Base-by-base conservation (phyloP, 768 basidiomycete genomes). In the Pisolithus albus region DNA sequence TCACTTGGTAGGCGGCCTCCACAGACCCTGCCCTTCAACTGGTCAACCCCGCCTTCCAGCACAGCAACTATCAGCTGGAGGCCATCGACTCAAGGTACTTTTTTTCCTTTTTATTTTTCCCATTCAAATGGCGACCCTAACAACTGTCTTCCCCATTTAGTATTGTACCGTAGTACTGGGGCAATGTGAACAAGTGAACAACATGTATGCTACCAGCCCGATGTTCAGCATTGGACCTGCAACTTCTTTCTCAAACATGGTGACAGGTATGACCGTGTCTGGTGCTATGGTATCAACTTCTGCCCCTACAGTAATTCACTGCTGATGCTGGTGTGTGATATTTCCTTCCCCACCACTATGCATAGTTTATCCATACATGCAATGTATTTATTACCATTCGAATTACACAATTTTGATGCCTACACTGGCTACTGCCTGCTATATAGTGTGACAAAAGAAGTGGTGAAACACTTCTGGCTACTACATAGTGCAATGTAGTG, bases 21-120 rank as follows among this genome's bases (percentile, higher is more conserved):
- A 53, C 59, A 9, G 84, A 86, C 57, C 70, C 78, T 0, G 3
- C 46, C 18, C 32, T 84, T 16, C 72, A 78, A 63, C 65, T 86
- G 50, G 47, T 56, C 46, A 81, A 83, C 64, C 16, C 57, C 0
- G 21, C 26, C 1, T 86, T 85, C 75, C 70, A 83, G 81, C 7
- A 63, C 45, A n/a, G n/a, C 45, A 72, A 70, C 7, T 86, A 86
- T 60, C 72, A 71, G 6, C 23, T 85, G 0, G 46, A 73, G 50
- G 74, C 78, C 0, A 69, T 81, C 8, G 68, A 75, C 50, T 54
- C 70, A 37, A 71, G 70, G 74, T 75, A 54, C 38, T 63, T 52
- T 5, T 5, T 9, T 0, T 23, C 41, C 11, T 49, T 46, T 37
- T 15, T 49, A 43, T 37, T 15, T 1, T 24, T 0, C 52, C 49